Base-by-base conservation (phyloP, 139 green algal genomes). In the Chlamydomonas eustigma region DNA sequence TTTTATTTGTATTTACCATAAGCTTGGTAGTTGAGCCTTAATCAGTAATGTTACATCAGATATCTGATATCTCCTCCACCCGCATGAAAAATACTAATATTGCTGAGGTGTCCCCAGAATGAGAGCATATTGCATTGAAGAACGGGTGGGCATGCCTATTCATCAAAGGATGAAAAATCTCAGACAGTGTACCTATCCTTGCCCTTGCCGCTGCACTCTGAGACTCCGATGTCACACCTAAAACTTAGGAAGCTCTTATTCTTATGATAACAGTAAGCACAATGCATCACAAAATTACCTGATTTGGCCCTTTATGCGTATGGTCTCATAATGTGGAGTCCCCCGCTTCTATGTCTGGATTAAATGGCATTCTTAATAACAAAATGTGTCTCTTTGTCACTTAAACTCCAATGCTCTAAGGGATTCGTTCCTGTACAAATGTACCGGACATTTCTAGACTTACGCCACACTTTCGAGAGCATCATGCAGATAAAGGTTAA, bases 121-220 rank as follows among this genome's bases (percentile, higher is more conserved):
- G n/a, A n/a, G n/a, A n/a, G n/a, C n/a, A n/a, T n/a, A n/a, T n/a
- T n/a, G n/a, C n/a, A n/a, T n/a, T n/a, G n/a, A n/a, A n/a, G n/a
- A n/a, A n/a, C n/a, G n/a, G n/a, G n/a, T n/a, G n/a, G n/a, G n/a
- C n/a, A n/a, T n/a, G n/a, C n/a, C n/a, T n/a, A n/a, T n/a, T n/a
- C n/a, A n/a, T n/a, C n/a, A n/a, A n/a, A n/a, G n/a, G n/a, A n/a
- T n/a, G n/a, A n/a, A n/a, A n/a, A n/a, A n/a, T 68, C 22, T 91
- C 78, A 97, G 1, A 94, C 84, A 1, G 84, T 87, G 86, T 98
- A 98, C 6, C 90, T 79, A 75, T 97, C 92, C 79, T 95, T 97
- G 51, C 90, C 90, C 79, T 90, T 91, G 51, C n/a, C n/a, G n/a
- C 80, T 87, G 51, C 93, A 91, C 12, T 83, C 86, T 34, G 86